phyloP scores from a whole-genome alignment of 192 early-diverging fungal species.

The Coemansia sp. region DNA sequence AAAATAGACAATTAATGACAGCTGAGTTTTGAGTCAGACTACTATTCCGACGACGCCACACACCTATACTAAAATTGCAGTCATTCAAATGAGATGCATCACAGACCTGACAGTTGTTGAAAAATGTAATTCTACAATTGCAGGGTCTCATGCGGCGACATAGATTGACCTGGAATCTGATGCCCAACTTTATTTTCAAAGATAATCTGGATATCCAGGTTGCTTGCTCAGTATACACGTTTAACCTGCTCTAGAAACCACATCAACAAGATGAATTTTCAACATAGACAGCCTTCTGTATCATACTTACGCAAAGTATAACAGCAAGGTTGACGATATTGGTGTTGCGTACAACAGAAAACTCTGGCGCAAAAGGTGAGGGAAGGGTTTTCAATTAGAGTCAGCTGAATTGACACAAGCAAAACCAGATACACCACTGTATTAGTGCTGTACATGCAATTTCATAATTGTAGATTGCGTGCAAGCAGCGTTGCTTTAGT shows the following conservation, averaged over 20 bases:
- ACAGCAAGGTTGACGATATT: no score
- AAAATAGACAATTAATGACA: constrained; percentile 2
- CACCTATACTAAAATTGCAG: background rate
- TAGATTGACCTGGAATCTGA: background rate
- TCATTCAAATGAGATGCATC: background rate
- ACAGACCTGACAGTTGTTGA: background rate
- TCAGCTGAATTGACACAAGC: background rate
- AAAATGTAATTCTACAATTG: constrained; percentile 5
- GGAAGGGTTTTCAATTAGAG: background rate
- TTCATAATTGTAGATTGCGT: constrained; percentile 4
- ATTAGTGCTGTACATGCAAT: background rate
- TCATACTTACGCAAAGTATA: no score
- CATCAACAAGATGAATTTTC: no score
- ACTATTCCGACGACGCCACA: background rate
- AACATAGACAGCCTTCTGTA: no score
- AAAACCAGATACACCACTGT: background rate
- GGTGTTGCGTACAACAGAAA: background rate
- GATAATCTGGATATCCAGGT: background rate
- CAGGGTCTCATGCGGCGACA: background rate
- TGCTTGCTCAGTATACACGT: no score
- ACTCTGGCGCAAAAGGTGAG: background rate
- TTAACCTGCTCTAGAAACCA: no score
- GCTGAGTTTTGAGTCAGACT: background rate
- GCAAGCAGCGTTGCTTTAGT: background rate
- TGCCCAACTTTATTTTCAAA: background rate